Conservation (phyloP, 164 flowering plant genomes). For the Liriodendron chinense region DNA sequence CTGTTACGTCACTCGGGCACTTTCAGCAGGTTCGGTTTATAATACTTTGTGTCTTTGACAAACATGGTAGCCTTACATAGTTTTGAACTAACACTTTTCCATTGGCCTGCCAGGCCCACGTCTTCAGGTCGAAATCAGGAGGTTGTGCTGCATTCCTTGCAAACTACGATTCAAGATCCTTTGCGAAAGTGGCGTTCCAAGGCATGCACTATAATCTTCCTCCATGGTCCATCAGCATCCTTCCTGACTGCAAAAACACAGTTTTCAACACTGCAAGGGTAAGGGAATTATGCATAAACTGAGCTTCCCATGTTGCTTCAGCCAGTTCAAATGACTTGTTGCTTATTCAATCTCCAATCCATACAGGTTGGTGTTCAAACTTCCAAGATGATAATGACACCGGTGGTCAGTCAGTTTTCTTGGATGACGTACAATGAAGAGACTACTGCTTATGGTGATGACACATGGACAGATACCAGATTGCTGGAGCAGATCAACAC, state of each 20-base stretch:
- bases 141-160: conserved; percentile 89
- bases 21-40: conserved; percentile 56
- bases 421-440: conserved; percentile 84
- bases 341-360: not conserved
- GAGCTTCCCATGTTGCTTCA: not conserved
- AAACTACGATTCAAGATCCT: conserved; percentile 52
- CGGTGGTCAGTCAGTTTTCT: conserved; percentile 35
- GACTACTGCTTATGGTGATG: conserved; percentile 47
- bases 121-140: conserved; percentile 52
- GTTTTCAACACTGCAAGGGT: conserved; percentile 92
- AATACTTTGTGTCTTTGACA: not conserved
- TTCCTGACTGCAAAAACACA: conserved; percentile 85
- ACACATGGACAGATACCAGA: conserved; percentile 40
- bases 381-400: conserved; percentile 45
- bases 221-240: conserved; percentile 91
- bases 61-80: not conserved
- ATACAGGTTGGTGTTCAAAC: conserved; percentile 62
- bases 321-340: not conserved
- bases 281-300: conserved; percentile 8
- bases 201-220: conserved; percentile 67
- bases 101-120: conserved; percentile 54
- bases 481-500: conserved; percentile 70
- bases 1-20: conserved; percentile 42
- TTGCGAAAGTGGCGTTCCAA: conserved; percentile 53
- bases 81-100: not conserved